A percentile compares a stretch with the other conserved stretches of the same genome.
These are phyloP conservation scores for Russula olivacea DNA, from an alignment of 768 basidiomycete species.

Conservation along the genomic window DNA sequence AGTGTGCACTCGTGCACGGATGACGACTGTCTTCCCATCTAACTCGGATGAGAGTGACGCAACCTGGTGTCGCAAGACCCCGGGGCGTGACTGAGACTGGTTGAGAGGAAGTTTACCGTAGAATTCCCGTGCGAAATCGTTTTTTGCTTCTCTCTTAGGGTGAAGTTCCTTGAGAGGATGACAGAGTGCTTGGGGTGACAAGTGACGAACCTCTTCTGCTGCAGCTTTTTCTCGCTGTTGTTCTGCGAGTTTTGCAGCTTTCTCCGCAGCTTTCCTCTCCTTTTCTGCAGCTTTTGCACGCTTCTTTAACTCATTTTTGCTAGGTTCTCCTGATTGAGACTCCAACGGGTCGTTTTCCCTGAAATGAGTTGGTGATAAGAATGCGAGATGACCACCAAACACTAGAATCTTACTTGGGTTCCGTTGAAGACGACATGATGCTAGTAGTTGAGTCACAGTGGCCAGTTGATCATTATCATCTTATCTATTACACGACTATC, in stretches of 20 bases:
- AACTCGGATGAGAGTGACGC: conserved; percentile 51
- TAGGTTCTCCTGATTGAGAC: conserved; percentile 43
- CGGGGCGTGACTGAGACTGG: conserved; percentile 78
- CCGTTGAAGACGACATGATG: conserved; percentile 21
- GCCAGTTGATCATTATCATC: not conserved
- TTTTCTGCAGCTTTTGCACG: conserved; percentile 88
- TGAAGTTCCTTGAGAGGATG: not conserved
- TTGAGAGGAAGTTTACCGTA: conserved; percentile 89
- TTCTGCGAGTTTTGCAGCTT: conserved; percentile 72
- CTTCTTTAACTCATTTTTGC: conserved; percentile 89
- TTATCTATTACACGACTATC: conserved; percentile 11
- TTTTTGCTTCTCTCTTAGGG: conserved; percentile 14
- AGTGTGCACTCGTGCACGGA: conserved; percentile 89
- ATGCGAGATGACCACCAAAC: not conserved
- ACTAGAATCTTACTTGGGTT: conserved; percentile 9
- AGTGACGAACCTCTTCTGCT: conserved; percentile 49
- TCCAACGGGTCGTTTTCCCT: conserved; percentile 1
- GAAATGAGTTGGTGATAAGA: not conserved
- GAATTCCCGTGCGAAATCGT: conserved; percentile 74
- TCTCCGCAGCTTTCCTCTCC: conserved; percentile 81
- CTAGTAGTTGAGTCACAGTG: not conserved
- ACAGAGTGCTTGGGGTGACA: not conserved
- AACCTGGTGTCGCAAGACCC: conserved; percentile 58
- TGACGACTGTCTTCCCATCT: conserved; percentile 68
- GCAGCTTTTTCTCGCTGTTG: conserved; percentile 61